phyloP scores from a whole-genome alignment of 2,329 filamentous ascomycete species.

The Colletotrichum salicis region DNA sequence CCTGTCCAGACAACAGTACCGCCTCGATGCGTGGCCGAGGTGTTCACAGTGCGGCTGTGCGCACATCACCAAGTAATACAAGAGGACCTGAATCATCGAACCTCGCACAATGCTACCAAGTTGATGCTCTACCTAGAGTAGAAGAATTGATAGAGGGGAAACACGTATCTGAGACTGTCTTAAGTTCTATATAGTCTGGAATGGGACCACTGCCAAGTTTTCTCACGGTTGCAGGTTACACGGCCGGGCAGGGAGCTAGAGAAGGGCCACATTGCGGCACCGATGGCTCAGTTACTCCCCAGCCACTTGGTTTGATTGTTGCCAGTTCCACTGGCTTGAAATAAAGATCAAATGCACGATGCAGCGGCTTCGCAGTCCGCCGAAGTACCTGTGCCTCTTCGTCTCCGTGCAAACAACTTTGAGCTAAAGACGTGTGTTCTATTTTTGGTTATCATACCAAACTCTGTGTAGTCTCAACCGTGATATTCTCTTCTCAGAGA shows the following conservation, averaged over 20 bases:
- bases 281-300: neutral
- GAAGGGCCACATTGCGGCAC: slow-evolving; percentile 8
- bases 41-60: neutral
- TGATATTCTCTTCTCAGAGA: slow-evolving; percentile 43
- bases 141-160: neutral
- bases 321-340: neutral
- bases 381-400: neutral
- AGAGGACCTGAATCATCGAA: neutral
- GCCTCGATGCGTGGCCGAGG: slow-evolving; percentile 9
- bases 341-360: neutral
- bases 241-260: neutral
- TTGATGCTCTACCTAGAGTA: neutral
- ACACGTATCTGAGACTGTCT: slow-evolving; percentile 23
- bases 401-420: neutral
- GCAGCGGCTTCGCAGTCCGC: neutral
- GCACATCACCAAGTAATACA: too few species aligned
- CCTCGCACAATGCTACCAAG: neutral
- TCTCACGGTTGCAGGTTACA: slow-evolving; percentile 4
- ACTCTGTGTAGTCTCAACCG: neutral
- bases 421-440: neutral
- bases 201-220: neutral
- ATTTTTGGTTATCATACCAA: too few species aligned
- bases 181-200: neutral
- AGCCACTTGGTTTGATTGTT: slow-evolving; percentile 4
- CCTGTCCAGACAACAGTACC: slow-evolving; percentile 1